Percentiles rank a stretch among this genome's conserved stretches.
phyloP scores from a whole-genome alignment of 345 rosid genomes.

The Hibiscus trionum region DNA sequence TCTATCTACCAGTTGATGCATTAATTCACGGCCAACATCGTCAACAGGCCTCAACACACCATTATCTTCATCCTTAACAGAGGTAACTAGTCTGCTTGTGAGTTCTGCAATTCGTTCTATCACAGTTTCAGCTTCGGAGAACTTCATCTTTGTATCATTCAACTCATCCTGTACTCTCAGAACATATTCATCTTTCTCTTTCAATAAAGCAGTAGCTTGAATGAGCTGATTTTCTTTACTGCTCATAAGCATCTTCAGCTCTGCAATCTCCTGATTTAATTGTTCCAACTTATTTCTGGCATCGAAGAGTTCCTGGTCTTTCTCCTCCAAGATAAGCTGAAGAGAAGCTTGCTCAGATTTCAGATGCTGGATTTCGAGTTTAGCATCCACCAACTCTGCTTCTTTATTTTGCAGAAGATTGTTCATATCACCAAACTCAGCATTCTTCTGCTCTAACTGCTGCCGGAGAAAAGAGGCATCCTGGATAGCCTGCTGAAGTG shows the following conservation, averaged over 20 bases:
- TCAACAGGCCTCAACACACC: constrained; percentile 15
- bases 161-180: constrained; percentile 47
- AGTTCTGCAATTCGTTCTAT: constrained; percentile 59
- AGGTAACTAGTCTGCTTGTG: constrained; percentile 44
- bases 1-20: constrained; percentile 26
- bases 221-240: constrained; percentile 53
- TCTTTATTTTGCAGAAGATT: constrained; percentile 52
- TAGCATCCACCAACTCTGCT: constrained; percentile 69
- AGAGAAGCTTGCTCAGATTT: constrained; percentile 67
- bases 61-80: constrained; percentile 30
- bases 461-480: constrained; percentile 40
- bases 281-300: constrained; percentile 52
- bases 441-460: constrained; percentile 44
- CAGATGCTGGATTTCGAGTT: constrained; percentile 72
- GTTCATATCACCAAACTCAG: constrained; percentile 46
- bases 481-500: constrained; percentile 45
- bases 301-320: constrained; percentile 46
- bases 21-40: constrained; percentile 16
- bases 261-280: constrained; percentile 48
- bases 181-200: constrained; percentile 65
- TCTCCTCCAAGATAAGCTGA: constrained; percentile 50
- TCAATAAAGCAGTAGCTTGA: constrained; percentile 44
- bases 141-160: constrained; percentile 37
- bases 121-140: constrained; percentile 62
- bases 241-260: constrained; percentile 49